Evolutionary conservation across 768 basidiomycete species (phyloP).

Genomic region (Mycena crocata): DNA sequence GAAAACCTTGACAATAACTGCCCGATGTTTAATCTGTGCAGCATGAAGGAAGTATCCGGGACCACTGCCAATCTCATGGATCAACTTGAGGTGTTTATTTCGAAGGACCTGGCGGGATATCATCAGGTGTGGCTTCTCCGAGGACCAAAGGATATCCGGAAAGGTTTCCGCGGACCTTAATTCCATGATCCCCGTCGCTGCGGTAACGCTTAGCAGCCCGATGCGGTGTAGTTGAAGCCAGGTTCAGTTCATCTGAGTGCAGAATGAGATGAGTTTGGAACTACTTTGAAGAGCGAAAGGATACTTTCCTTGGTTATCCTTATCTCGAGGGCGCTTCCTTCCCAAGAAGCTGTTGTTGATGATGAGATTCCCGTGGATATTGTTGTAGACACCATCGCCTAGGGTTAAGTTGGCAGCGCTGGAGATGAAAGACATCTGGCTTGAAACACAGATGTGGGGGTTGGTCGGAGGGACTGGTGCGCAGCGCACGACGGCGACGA

Average conservation of each 20-base stretch:
- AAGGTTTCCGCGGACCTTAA: too few species aligned
- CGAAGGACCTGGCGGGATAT: background rate
- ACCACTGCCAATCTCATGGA: background rate
- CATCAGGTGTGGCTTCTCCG: too few species aligned
- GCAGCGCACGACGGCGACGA: background rate
- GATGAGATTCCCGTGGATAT: background rate
- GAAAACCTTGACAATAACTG: background rate
- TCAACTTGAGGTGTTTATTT: background rate
- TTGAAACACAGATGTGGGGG: background rate
- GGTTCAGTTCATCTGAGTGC: too few species aligned
- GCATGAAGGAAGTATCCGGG: slow-evolving; percentile 10
- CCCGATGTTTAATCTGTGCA: background rate
- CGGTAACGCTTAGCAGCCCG: too few species aligned
- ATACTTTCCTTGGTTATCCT: too few species aligned
- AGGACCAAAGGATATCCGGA: too few species aligned
- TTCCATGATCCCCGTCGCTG: too few species aligned
- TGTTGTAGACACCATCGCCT: background rate
- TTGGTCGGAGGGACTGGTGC: background rate
- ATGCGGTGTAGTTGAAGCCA: too few species aligned
- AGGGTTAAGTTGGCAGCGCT: background rate
- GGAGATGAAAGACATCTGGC: background rate
- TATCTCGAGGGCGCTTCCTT: too few species aligned
- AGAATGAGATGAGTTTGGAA: too few species aligned
- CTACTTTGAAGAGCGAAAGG: too few species aligned
- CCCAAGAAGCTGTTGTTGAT: too few species aligned